Evolutionary conservation across 345 rosid genomes (phyloP).

Genomic region (Excoecaria cochinchinensis): DNA sequence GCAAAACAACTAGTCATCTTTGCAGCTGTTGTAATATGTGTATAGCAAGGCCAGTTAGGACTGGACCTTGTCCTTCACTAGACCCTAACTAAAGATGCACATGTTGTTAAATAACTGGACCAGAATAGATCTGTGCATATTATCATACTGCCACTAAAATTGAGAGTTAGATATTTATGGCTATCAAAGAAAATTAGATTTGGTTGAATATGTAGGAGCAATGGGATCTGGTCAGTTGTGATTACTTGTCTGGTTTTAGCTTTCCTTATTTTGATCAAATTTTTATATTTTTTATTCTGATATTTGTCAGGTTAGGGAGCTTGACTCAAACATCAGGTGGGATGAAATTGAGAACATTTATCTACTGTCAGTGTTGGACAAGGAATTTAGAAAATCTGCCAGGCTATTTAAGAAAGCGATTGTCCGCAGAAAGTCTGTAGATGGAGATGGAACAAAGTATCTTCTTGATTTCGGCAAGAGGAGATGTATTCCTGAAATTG

Average conservation of each 20-base stretch:
- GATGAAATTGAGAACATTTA: conserved; percentile 77
- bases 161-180: not conserved
- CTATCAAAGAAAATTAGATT: not conserved
- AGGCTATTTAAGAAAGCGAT: conserved; percentile 84
- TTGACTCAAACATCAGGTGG: conserved; percentile 80
- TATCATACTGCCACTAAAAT: not conserved
- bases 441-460: conserved; percentile 61
- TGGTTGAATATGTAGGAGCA: not conserved
- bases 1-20: not conserved
- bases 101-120: not conserved
- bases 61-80: not conserved
- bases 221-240: not conserved
- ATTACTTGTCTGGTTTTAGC: not conserved
- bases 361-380: conserved; percentile 54
- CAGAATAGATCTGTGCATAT: not conserved
- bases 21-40: not conserved
- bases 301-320: conserved; percentile 75
- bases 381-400: conserved; percentile 67
- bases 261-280: conserved; percentile 1
- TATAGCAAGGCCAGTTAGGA: not conserved
- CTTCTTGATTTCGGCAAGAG: conserved; percentile 99
- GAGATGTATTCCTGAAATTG: conserved; percentile 76
- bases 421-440: conserved; percentile 68
- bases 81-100: not conserved
- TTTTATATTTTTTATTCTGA: conserved; percentile 6